Base-by-base conservation (phyloP, 1,284 basidiomycete genomes). In the Pseudozyma hubeiensis region DNA sequence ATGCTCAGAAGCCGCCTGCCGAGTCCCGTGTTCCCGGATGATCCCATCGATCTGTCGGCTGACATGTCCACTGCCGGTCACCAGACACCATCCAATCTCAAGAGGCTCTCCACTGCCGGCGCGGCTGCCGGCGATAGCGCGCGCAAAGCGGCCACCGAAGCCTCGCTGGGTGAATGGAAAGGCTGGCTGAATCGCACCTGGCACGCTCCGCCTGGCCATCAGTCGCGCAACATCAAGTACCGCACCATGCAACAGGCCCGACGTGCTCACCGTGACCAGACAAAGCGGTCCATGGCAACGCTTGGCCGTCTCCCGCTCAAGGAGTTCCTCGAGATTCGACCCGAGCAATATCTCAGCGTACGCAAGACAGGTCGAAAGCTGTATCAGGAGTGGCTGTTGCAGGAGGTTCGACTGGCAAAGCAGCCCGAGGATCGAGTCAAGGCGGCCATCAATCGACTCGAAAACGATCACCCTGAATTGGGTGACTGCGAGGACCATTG, bases 401-500 rank as follows among this genome's bases (percentile, higher is more conserved):
- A 66, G 17, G 70, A 76, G n/a, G 70, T 76, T 19, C 69, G 77
- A 13, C 57, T 78, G 29, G 77, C 77, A 9, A 78, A 78, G 52
- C 77, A 78, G 57, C 68, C 64, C 13, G 61, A 71, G 31, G 77
- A 78, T 19, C 58, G 74, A 30, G 66, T 78, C 46, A 69, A 67
- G 39, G 77, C 77, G 13, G 72, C 74, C 14, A 53, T 71, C 55
- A 72, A 78, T 46, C 58, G 65, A 31, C 62, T 78, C 5, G 77
- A 78, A 44, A 57, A 64, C 43, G 68, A 71, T 11, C 70, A 70
- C 53, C 59, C 69, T 2, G 68, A 74, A 43, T 53, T 78, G 9
- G 74, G 69, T 7, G 74, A 78, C 31, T 78, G 77, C 52, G 77
- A 78, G 49, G 77, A 65, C 14, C 69, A 73, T 45, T 78, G 74